Base-by-base conservation (phyloP, 1,139 yeast genomes). In the Pichia sp. region DNA sequence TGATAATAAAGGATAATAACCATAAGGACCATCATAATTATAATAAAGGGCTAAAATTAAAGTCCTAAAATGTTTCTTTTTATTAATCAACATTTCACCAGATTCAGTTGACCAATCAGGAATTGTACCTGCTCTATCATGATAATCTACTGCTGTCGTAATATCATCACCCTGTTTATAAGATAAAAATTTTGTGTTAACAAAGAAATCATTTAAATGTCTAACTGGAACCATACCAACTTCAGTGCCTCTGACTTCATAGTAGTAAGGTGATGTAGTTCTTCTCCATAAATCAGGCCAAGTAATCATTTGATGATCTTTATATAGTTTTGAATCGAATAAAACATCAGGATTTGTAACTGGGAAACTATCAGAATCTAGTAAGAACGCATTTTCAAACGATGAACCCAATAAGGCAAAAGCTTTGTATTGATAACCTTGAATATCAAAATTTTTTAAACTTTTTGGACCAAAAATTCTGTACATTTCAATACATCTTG, bases 271-370 rank as follows among this genome's bases (percentile, higher is more conserved):
- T 3, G 83, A 77, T 2, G 79, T 76, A 1, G 84, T 74, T 57
- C 87, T 71, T 61, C 75, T 71, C 87, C 87, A 82, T 58, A 78
- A 81, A 62, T 82, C 87, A 7, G 87, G 87, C 87, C 87, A 82
- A 8, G 82, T 67, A 29, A 71, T 57, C 62, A 66, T 57, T 19
- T 58, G 52, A 49, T 58, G 55, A 18, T 56, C 53, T 41, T 60
- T 19, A 50, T 52, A 79, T 13, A 77, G 62, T 13, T 68, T 67
- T 31, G 77, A 72, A 11, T 68, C 68, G 54, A 81, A 73, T 13
- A 81, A 66, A 34, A 64, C 61, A 59, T 79, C 84, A 2, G 84
- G 83, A 30, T 73, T 67, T 55, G 72, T 72, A 3, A 79, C 77
- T 0, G 84, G 81, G 42, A 79, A 72, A 56, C 79, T 76, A 62